Conservation (phyloP, 306 rosid genomes). For the Cucumis melo region DNA sequence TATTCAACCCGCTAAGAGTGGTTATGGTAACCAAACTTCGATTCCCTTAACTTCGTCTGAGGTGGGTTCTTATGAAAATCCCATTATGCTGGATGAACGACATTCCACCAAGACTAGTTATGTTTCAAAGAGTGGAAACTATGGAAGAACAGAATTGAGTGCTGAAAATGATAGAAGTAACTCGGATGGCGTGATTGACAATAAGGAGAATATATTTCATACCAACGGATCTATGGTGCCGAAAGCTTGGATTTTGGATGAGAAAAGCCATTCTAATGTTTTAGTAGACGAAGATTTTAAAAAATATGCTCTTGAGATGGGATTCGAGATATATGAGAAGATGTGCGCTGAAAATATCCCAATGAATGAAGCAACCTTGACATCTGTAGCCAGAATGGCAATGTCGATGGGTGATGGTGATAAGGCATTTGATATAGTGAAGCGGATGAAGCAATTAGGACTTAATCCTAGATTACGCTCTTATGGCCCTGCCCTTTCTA, state of each 20-base stretch:
- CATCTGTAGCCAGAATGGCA: conserved; percentile 93
- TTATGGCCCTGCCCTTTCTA: conserved; percentile 70
- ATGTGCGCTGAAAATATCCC: conserved; percentile 42
- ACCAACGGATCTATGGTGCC: conserved; percentile 1
- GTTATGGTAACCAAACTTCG: conserved; percentile 37
- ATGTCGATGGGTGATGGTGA: conserved; percentile 82
- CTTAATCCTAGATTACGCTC: conserved; percentile 72
- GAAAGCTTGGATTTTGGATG: neutral
- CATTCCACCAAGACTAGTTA: neutral
- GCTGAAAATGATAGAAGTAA: neutral
- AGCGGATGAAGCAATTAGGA: conserved; percentile 67
- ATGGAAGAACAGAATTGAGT: conserved; percentile 12
- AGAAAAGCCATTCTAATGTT: conserved; percentile 14
- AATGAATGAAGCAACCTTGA: conserved; percentile 87
- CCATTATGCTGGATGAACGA: conserved; percentile 6
- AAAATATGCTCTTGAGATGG: conserved; percentile 54
- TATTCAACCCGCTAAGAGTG: conserved; percentile 80
- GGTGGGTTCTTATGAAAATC: conserved; percentile 16
- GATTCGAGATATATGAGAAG: conserved; percentile 63
- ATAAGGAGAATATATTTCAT: conserved; percentile 4
- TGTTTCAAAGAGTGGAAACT: conserved; percentile 2
- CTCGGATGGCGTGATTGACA: neutral
- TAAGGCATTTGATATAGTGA: conserved; percentile 83
- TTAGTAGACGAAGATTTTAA: conserved; percentile 53
- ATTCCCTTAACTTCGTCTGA: conserved; percentile 19